Percentiles rank a stretch among this genome's conserved stretches.
phyloP scores from a whole-genome alignment of 2,329 filamentous ascomycete species.

The Fusarium protoensiforme region DNA sequence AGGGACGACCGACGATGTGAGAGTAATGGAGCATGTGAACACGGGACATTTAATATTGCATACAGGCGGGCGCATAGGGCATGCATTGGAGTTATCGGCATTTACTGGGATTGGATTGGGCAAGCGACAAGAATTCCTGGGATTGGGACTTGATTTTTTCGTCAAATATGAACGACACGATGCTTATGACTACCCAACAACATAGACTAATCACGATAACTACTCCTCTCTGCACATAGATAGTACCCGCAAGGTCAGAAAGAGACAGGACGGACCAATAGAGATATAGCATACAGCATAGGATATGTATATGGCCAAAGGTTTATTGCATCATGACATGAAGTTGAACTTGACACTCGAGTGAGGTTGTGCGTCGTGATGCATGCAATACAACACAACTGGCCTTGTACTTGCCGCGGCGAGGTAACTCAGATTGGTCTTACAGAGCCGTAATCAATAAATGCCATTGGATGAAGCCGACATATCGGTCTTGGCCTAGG shows the following conservation, averaged over 20 bases:
- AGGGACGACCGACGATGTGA: neutral
- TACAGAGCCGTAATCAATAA: neutral
- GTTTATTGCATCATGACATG: neutral
- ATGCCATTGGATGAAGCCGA: neutral
- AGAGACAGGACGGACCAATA: neutral
- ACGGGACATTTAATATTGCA: neutral
- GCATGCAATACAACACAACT: neutral
- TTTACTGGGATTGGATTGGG: neutral
- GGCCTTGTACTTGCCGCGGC: neutral
- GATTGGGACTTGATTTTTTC: neutral
- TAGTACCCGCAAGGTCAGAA: neutral
- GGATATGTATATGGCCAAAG: neutral
- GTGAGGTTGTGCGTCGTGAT: neutral
- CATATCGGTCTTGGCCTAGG: neutral
- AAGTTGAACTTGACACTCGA: neutral
- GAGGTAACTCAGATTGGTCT: neutral
- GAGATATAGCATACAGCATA: neutral
- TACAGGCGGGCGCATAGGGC: neutral
- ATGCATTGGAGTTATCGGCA: neutral
- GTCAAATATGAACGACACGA: neutral
- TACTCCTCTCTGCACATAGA: neutral
- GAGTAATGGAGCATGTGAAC: neutral
- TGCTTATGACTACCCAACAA: constrained; percentile 1
- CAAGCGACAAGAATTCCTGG: neutral
- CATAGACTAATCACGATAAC: neutral